Evolutionary conservation across 225 moss, liverwort and hornwort genomes (phyloP), one percentile per base, ranked within the genome.

Genomic region (Anthoceros angustus): DNA sequence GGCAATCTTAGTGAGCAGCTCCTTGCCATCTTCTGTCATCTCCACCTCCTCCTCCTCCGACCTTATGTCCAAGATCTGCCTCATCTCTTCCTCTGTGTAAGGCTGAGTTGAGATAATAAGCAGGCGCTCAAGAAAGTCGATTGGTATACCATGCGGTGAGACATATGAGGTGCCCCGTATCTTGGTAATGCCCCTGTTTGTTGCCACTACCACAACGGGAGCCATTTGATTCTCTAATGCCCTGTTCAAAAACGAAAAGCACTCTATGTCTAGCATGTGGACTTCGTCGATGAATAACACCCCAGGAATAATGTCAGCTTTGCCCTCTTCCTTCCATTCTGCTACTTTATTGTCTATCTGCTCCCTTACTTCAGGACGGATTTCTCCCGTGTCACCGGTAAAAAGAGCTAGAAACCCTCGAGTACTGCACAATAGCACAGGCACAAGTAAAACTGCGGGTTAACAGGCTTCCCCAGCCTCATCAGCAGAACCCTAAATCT

Each of bases 31-130:
- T 0, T 76, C 76, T 40, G 73, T 45, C 79, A 76, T 79, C 43
- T 79, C 79, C 32, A 79, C 79, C 20, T 79, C 79, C 49, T 79
- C 79, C 68, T 79, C 76, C 40, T 79, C 76, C 20, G 73, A 75
- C 7, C 79, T 70, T 64, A 76, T 79, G 41, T 75, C 68, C 62
- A 76, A 66, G 8, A 73, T 79, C 41, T 73, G 69, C 64, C 76
- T 68, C 60, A 79, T 79, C 61, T 79, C 79, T 43, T 79, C 79
- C 61, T 79, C 76, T 10, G 79, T 60, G 41, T 74, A 72, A 10
- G 77, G 74, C 40, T 74, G 73, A 5, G 77, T 81, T 0, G 72
- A 55, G 18, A 55, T 55, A 12, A 55, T 55, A 18, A 55, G 55
- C 14, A 55, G 55, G 18, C 55, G 14, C 14, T 55, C 55, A 18